Base-by-base conservation (phyloP, 2,329 filamentous ascomycete genomes). In the Penicillium griseofulvum region DNA sequence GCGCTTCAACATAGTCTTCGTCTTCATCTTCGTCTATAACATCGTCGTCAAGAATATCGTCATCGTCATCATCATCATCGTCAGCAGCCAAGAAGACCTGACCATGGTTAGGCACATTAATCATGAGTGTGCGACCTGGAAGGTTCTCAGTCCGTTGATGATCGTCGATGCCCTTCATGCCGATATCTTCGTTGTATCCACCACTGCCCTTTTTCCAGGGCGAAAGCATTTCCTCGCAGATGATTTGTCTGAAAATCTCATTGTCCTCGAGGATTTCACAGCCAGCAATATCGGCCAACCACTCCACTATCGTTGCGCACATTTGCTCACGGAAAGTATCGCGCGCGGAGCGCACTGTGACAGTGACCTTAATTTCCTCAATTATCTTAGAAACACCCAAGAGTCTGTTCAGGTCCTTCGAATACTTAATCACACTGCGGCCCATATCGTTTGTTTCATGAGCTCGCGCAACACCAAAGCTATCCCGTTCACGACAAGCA, bases 291-390 rank as follows among this genome's bases (percentile, higher is more conserved):
- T 99, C 95, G 49, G 87, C 83, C 19, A 99, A 82, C 95, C 95
- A 99, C 66, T 97, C 92, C 51, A 99, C 88, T 58, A 99, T 93
- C 16, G 91, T 91, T n/a, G 90, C 91, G 66, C 92, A 97, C 95
- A 99, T 99, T 71, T 97, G 90, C 71, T 99, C 94, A 56, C 94
- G 84, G 76, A 97, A 99, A 0, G 91, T 97, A 74, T 99, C 94
- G 64, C 95, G 84, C 5, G 94, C 86, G 10, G 93, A 96, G 42
- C 94, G 86, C 58, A 99, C 91, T 0, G 94, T 99, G 46, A 97
- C 91, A 0, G 94, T 97, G 54, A 99, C 86, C 70, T 96, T 92
- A 72, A 99, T 97, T 57, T 96, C 87, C 74, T 99, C 94, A 61
- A 99, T 89, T 22, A 94, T 87, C 60, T 85, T 88, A 5, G 92